These are phyloP conservation scores for Datura wrightii DNA, from an alignment of 257 asterid species.

Conservation along the genomic window DNA sequence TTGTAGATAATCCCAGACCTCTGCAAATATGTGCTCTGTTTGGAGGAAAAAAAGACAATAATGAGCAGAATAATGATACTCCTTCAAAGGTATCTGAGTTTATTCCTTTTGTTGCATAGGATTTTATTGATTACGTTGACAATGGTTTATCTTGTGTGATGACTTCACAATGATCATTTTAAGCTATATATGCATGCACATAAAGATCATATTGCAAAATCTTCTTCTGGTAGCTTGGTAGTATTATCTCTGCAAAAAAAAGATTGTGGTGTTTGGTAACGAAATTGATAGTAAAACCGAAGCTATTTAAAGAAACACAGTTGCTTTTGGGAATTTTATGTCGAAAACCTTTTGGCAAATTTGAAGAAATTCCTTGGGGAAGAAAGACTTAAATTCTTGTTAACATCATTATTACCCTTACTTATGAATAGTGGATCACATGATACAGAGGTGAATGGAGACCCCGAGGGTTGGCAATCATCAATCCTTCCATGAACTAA, in stretches of 20 bases:
- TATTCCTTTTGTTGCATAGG: neutral
- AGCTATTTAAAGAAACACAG: neutral
- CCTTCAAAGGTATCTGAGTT: constrained; percentile 62
- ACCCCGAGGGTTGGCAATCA: too few relatives aligned
- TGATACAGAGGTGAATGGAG: too few relatives aligned
- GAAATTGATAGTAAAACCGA: neutral
- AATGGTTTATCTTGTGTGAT: neutral
- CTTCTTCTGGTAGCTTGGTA: neutral
- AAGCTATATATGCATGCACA: neutral
- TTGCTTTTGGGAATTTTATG: neutral
- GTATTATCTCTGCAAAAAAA: neutral
- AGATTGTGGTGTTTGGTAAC: neutral
- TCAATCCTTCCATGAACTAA: too few relatives aligned
- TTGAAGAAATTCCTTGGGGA: neutral
- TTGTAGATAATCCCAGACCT: constrained; percentile 43
- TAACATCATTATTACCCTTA: neutral
- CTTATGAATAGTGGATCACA: neutral
- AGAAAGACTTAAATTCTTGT: neutral
- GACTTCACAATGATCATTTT: neutral
- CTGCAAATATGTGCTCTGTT: constrained; percentile 67
- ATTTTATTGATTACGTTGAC: neutral
- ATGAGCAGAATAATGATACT: constrained; percentile 65
- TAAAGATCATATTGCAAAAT: neutral
- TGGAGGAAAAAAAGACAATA: constrained; percentile 76
- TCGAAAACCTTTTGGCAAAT: neutral